These are phyloP conservation scores for Candida gigantensis DNA, from an alignment of 1,139 yeast species.

Conservation along the genomic window DNA sequence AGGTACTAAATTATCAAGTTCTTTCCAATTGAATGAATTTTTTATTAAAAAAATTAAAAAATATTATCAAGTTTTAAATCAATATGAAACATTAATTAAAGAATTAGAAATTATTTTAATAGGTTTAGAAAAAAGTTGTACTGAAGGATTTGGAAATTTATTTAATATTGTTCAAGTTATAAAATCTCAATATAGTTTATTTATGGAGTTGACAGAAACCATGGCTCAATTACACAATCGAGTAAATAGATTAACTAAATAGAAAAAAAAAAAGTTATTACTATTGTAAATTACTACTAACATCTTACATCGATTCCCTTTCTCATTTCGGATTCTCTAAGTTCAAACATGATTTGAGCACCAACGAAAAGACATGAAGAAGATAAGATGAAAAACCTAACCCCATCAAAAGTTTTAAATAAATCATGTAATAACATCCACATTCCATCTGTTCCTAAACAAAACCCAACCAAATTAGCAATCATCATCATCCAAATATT, in stretches of 20 bases:
- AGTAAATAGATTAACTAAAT: slow-evolving; percentile 22
- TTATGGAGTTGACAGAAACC: slow-evolving; percentile 88
- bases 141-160: slow-evolving; percentile 53
- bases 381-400: slow-evolving; percentile 63
- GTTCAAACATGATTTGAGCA: slow-evolving; percentile 91
- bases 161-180: slow-evolving; percentile 64
- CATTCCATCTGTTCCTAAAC: slow-evolving; percentile 88
- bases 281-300: slow-evolving; percentile 9
- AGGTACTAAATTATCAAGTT: slow-evolving; percentile 63
- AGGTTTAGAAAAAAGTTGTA: slow-evolving; percentile 46
- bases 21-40: slow-evolving; percentile 48
- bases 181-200: slow-evolving; percentile 77
- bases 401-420: slow-evolving; percentile 69
- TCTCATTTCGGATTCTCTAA: slow-evolving; percentile 82
- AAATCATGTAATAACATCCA: slow-evolving; percentile 63
- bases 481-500: slow-evolving; percentile 99
- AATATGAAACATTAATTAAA: slow-evolving; percentile 73
- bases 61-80: slow-evolving; percentile 63
- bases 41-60: slow-evolving; percentile 60
- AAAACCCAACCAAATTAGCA: slow-evolving; percentile 93
- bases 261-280: slow-evolving; percentile 6
- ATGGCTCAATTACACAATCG: slow-evolving; percentile 88
- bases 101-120: slow-evolving; percentile 59
- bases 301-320: slow-evolving; percentile 82
- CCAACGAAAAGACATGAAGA: slow-evolving; percentile 76